Evolutionary conservation across 345 rosid species (phyloP).

Genomic region (Toxicodendron radicans): DNA sequence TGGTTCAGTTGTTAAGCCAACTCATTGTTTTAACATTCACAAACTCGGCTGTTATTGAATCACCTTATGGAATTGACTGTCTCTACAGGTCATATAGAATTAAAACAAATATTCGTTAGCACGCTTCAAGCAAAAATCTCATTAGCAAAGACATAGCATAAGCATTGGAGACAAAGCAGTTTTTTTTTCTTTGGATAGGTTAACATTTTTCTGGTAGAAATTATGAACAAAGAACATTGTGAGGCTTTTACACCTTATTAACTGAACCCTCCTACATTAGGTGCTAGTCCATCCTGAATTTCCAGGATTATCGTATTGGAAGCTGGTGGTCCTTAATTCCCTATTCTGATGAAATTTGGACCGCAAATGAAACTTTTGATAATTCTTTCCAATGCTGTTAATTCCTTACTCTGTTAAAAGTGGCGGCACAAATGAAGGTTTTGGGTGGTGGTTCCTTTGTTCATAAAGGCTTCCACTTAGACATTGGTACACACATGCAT

Average conservation of each 20-base stretch:
- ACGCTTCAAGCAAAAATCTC: not conserved
- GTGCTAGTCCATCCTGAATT: not conserved
- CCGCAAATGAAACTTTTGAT: too few species aligned
- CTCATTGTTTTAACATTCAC: not conserved
- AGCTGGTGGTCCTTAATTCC: not conserved
- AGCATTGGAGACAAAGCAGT: not conserved
- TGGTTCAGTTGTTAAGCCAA: not conserved
- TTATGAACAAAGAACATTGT: too few species aligned
- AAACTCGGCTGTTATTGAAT: not conserved
- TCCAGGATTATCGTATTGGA: not conserved
- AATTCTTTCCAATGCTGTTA: too few species aligned
- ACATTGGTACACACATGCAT: not conserved
- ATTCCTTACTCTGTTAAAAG: not conserved
- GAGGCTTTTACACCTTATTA: too few species aligned
- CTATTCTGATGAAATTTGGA: not conserved
- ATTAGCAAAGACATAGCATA: not conserved
- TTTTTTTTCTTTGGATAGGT: not conserved
- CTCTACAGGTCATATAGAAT: not conserved
- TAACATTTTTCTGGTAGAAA: too few species aligned
- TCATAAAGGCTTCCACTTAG: not conserved
- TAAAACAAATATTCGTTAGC: not conserved
- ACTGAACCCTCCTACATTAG: not conserved
- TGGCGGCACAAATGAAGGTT: not conserved
- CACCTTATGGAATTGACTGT: not conserved
- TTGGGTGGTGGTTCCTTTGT: not conserved